Conservation (phyloP, 2,329 filamentous ascomycete species). For the Hypoxylon sp. region DNA sequence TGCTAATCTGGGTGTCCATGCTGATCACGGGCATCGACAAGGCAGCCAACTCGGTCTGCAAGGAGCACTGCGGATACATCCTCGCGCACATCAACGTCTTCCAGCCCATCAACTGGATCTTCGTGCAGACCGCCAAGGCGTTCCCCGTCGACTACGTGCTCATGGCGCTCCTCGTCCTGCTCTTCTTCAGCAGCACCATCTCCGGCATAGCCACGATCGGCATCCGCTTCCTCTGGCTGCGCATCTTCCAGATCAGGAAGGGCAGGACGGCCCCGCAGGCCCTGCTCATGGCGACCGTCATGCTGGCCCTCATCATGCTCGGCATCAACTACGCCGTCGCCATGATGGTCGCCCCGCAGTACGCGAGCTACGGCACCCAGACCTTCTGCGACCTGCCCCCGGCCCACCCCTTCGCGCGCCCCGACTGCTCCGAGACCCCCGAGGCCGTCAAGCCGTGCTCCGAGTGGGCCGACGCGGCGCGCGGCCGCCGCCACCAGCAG, state of each 20-base stretch:
- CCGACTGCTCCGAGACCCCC: constrained; percentile 80
- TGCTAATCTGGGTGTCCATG: constrained; percentile 91
- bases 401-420: constrained; percentile 73
- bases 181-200: constrained; percentile 91
- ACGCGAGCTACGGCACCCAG: constrained; percentile 93
- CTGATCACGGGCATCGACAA: constrained; percentile 97
- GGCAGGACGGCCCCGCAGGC: constrained; percentile 93
- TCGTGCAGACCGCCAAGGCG: constrained; percentile 83
- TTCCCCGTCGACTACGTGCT: constrained; percentile 95
- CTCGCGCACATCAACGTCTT: constrained; percentile 90
- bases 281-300: constrained; percentile 88
- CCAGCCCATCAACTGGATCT: constrained; percentile 93
- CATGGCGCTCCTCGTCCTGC: constrained; percentile 85
- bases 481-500: constrained; percentile 68
- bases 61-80: constrained; percentile 91
- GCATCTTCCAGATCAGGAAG: constrained; percentile 90
- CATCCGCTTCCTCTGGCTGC: constrained; percentile 96
- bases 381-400: constrained; percentile 88
- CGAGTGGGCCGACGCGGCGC: constrained; percentile 71
- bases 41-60: constrained; percentile 94
- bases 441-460: constrained; percentile 86
- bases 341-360: constrained; percentile 96
- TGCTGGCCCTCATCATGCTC: constrained; percentile 89
- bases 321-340: constrained; percentile 94
- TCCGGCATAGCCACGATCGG: constrained; percentile 88